Evolutionary conservation across 139 green algal species (phyloP).

Genomic region (Desmodesmus armatus): DNA sequence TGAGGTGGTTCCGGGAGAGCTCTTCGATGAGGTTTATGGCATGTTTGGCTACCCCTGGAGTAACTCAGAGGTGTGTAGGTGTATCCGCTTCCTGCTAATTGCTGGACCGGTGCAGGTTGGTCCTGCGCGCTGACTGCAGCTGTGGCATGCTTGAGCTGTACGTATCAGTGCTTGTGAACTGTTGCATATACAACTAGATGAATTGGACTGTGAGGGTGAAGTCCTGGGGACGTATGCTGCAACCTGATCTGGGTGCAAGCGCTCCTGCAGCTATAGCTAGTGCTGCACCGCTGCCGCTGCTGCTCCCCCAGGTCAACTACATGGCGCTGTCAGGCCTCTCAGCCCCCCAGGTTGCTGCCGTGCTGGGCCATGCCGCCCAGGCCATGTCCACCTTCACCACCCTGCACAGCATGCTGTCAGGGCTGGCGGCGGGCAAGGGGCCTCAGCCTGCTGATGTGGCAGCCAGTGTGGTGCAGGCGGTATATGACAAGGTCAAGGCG

Average conservation of each 20-base stretch:
- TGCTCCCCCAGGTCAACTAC: slow-evolving; percentile 9
- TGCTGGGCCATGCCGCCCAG: slow-evolving; percentile 8
- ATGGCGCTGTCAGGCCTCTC: neutral
- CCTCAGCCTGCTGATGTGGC: neutral
- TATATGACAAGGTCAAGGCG: slow-evolving; percentile 3
- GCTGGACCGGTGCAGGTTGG: too few relatives aligned
- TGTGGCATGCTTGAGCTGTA: too few relatives aligned
- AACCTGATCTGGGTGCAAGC: neutral
- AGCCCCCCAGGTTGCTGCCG: neutral
- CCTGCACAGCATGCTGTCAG: neutral
- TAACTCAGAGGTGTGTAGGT: too few relatives aligned
- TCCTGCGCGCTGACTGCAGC: too few relatives aligned
- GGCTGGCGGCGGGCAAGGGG: neutral
- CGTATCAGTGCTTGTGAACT: too few relatives aligned
- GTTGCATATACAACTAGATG: too few relatives aligned
- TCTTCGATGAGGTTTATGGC: slow-evolving; percentile 18
- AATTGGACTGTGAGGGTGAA: too few relatives aligned
- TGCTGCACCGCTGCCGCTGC: neutral
- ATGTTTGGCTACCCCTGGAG: slow-evolving; percentile 23
- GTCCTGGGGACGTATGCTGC: slow-evolving; percentile 17
- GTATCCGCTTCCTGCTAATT: too few relatives aligned
- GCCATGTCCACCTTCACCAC: neutral
- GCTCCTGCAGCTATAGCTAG: too few relatives aligned
- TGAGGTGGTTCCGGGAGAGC: neutral
- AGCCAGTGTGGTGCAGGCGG: neutral